phyloP scores from a whole-genome alignment of 768 basidiomycete genomes.

The Lentinula raphanica region DNA sequence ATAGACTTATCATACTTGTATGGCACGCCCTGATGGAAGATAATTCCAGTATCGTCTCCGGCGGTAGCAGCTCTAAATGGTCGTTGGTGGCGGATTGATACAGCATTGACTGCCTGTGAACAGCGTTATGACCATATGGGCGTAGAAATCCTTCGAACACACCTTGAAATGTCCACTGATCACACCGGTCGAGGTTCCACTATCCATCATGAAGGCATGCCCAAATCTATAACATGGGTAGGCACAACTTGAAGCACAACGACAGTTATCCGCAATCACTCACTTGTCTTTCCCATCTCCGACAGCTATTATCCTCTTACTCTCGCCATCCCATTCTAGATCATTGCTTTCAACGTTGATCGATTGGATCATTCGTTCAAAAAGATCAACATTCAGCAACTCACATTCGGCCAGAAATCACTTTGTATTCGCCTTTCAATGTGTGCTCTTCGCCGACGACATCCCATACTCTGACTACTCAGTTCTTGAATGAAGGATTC shows the following conservation, averaged over 20 bases:
- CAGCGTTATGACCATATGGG: background rate
- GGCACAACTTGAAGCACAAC: background rate
- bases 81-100: slow-evolving; percentile 80
- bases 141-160: slow-evolving; percentile 16
- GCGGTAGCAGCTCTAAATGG: slow-evolving; percentile 91
- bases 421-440: slow-evolving; percentile 77
- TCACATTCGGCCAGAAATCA: slow-evolving; percentile 69
- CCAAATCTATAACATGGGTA: slow-evolving; percentile 55
- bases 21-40: slow-evolving; percentile 84
- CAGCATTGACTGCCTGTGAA: slow-evolving; percentile 74
- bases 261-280: slow-evolving; percentile 8
- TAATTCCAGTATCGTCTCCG: slow-evolving; percentile 74
- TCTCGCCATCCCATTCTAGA: slow-evolving; percentile 94
- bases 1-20: slow-evolving; percentile 91
- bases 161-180: slow-evolving; percentile 88
- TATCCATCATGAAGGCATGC: slow-evolving; percentile 78
- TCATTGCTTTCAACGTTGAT: slow-evolving; percentile 59
- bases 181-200: slow-evolving; percentile 80
- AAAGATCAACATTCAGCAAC: slow-evolving; percentile 16
- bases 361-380: background rate
- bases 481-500: background rate
- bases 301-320: slow-evolving; percentile 91
- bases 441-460: slow-evolving; percentile 78
- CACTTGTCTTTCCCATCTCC: slow-evolving; percentile 91
- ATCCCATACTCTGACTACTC: slow-evolving; percentile 87